These are phyloP conservation scores for Leishmania tropica DNA, from an alignment of 208 protist genomes.

Conservation along the genomic window DNA sequence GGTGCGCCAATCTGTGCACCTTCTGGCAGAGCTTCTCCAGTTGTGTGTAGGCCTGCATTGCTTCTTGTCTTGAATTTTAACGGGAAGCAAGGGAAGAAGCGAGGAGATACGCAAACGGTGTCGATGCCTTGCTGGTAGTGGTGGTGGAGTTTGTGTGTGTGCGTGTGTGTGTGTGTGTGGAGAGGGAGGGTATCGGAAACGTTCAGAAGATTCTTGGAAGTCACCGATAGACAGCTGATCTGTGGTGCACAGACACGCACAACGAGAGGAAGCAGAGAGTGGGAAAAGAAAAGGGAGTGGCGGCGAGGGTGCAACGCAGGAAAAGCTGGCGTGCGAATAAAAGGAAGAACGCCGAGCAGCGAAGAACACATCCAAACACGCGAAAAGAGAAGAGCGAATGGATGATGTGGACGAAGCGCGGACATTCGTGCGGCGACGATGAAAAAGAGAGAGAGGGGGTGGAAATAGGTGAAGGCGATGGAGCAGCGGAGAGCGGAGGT, in stretches of 20 bases:
- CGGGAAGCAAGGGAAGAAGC: not conserved
- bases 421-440: not conserved
- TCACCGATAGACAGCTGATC: not conserved
- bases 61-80: not conserved
- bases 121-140: not conserved
- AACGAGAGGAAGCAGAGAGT: too few species aligned
- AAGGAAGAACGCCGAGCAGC: not conserved
- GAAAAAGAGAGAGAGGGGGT: not conserved
- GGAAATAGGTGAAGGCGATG: not conserved
- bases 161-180: too few species aligned
- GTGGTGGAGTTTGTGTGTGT: too few species aligned
- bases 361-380: not conserved
- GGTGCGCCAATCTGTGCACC: conserved; percentile 50
- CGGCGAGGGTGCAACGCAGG: not conserved
- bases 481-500: not conserved
- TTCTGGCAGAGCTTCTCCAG: conserved; percentile 21
- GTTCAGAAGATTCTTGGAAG: not conserved
- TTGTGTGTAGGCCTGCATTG: conserved; percentile 15
- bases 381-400: not conserved
- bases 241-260: not conserved
- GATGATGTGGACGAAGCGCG: not conserved
- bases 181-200: not conserved
- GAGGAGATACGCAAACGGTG: not conserved
- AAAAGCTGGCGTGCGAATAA: not conserved
- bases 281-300: not conserved